Evolutionary conservation across 2,329 filamentous ascomycete species (phyloP), one percentile per base, ranked within the genome.

Genomic region (Cladobotryum mycophilum): DNA sequence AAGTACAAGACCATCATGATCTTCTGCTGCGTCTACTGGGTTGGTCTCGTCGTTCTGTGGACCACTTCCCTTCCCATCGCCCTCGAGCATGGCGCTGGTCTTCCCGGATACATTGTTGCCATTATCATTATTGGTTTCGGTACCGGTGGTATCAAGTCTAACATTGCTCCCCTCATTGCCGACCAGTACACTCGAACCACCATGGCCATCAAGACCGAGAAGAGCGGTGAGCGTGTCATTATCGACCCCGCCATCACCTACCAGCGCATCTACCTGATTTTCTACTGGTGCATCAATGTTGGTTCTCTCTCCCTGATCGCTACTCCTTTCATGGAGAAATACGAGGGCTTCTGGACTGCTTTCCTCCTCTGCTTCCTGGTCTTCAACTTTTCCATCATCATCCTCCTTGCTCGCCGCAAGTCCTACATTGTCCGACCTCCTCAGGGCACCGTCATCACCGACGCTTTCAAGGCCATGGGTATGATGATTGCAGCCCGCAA

Each of bases 251-350:
- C 78, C 37, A 71, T 86, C 49, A 88, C 85, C 1, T 78, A 84
- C 55, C 80, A 84, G 60, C 75, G 82, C 44, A 81, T 88, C 54
- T 88, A 86, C 72, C 86, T 82, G 81, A 78, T 88, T 61, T 88
- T 88, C 70, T 88, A 88, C 68, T 75, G 77, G 64, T 85, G 81
- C 67, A 88, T 89, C 62, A 89, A 89, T 66, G 58, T 89, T 14
- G 86, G 85, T n/a, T 80, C 82, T 2, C 72, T 90, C 6, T 86
- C 80, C 0, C 72, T 80, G 48, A 76, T 89, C 57, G 82, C 79
- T 6, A 88, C 82, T 1, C 81, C 81, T 1, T 83, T 81, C 62
- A 77, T 88, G 71, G 86, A 90, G 65, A 70, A 78, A 52, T 76
- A 84, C 58, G 67, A 82, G 51, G 82, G 81, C 4, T 89, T 84